Evolutionary conservation across 1,284 basidiomycete species (phyloP), one percentile per base, ranked within the genome.

Genomic region (Peniophora sp.): DNA sequence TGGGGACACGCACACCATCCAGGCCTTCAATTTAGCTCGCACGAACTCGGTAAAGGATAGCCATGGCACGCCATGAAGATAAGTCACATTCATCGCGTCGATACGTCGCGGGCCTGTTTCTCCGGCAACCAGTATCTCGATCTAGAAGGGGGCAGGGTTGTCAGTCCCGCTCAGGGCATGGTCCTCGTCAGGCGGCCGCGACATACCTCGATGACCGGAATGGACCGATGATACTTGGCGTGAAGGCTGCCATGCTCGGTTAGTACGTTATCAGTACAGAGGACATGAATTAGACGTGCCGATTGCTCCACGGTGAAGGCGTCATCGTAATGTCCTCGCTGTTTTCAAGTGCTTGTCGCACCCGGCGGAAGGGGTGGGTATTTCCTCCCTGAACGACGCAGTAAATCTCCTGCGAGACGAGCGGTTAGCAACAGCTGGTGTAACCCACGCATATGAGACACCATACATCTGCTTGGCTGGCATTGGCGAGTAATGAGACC

Each of bases 41-140:
- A 89, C 69, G 66, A 89, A 89, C 63, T 90, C 87, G 41, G 87
- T 86, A 53, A 86, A 71, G 20, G 83, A 83, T 56, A 90, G 68
- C 69, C 89, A 89, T 11, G 87, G 88, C 5, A 89, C 67, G 22
- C 77, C 75, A 53, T 82, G 79, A 35, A 90, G 63, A 52, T 67
- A 74, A 73, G 82, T 82, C 48, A 81, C 77, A 2, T 81, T 88
- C 24, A 73, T 71, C 41, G 68, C 59, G 65, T 89, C 82, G 36
- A 90, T 73, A 57, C 75, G 77, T 50, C 85, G 81, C 46, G 88
- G 87, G 5, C 88, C 87, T 50, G 79, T 77, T 66, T 90, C 87
- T 19, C 88, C 87, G 44, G 86, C 87, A 22, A 83, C 81, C 41
- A 89, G 63, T 52, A 90, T 87, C 66, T 90, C 87, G 65, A 90